phyloP scores from a whole-genome alignment of 176 grass and related monocot genomes.

The Triticum timopheevii region DNA sequence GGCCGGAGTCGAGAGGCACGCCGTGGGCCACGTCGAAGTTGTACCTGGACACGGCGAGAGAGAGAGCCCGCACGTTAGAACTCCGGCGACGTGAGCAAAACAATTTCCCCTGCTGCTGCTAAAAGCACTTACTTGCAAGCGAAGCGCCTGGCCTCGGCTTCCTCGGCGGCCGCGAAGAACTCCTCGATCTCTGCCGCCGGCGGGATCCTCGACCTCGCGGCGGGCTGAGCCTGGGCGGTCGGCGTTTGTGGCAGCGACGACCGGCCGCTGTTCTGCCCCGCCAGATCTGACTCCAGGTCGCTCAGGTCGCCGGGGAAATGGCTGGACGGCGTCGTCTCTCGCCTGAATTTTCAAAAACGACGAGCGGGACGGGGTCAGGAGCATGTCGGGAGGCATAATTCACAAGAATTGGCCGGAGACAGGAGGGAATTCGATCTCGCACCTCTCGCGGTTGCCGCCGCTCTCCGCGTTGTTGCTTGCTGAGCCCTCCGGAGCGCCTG shows the following conservation, averaged over 20 bases:
- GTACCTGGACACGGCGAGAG: conserved; percentile 46
- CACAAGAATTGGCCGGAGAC: background rate
- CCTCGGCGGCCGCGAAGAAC: conserved; percentile 74
- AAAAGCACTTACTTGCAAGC: conserved; percentile 61
- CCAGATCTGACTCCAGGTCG: conserved; percentile 66
- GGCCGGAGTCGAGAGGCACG: conserved; percentile 59
- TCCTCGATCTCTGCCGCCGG: conserved; percentile 59
- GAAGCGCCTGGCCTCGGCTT: conserved; percentile 57
- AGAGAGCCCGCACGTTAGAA: conserved; percentile 11
- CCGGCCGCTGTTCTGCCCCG: conserved; percentile 2
- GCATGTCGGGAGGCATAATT: conserved; percentile 38
- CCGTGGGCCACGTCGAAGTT: conserved; percentile 77
- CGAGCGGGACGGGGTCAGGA: background rate
- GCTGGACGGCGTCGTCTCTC: conserved; percentile 60
- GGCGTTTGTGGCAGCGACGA: background rate
- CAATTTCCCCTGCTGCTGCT: too few relatives aligned
- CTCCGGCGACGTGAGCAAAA: background rate
- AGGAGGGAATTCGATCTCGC: conserved; percentile 20
- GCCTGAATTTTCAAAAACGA: conserved; percentile 39
- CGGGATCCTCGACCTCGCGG: conserved; percentile 22
- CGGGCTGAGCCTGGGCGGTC: background rate
- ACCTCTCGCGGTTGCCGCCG: conserved; percentile 51
- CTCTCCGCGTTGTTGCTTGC: conserved; percentile 44
- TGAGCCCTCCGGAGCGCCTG: conserved; percentile 26
- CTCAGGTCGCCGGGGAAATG: conserved; percentile 34